phyloP scores from a whole-genome alignment of 768 basidiomycete species.

The Serendipita sp. region DNA sequence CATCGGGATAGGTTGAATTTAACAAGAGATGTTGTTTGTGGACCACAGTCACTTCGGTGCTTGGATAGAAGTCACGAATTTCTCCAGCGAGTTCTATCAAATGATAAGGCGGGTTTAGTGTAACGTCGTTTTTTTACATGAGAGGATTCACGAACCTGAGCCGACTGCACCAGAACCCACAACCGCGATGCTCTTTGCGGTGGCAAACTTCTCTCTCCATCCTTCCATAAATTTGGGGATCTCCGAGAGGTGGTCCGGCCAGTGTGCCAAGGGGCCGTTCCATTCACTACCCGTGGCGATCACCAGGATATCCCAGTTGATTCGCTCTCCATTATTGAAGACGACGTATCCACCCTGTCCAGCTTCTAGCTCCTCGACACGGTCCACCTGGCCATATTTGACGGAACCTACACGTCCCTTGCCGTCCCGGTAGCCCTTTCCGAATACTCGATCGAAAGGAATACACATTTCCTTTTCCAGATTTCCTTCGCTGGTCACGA shows the following conservation, averaged over 20 bases:
- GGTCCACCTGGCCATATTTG: slow-evolving; percentile 12
- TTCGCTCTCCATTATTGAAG: slow-evolving; percentile 31
- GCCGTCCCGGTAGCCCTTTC: slow-evolving; percentile 21
- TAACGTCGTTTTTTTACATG: too few species aligned
- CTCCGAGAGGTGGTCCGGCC: background rate
- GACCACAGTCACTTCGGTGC: slow-evolving; percentile 13
- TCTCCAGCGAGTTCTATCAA: slow-evolving; percentile 12
- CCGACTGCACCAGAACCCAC: slow-evolving; percentile 14
- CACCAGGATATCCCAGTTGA: background rate
- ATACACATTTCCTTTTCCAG: slow-evolving; percentile 33
- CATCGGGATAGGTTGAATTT: slow-evolving; percentile 14
- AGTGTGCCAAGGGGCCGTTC: background rate
- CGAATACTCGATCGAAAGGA: slow-evolving; percentile 35
- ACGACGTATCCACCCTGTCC: slow-evolving; percentile 30
- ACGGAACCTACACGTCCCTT: slow-evolving; percentile 20
- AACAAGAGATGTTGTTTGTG: slow-evolving; percentile 9
- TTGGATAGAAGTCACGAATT: slow-evolving; percentile 12
- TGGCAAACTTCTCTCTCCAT: slow-evolving; percentile 12
- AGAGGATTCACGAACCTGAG: too few species aligned
- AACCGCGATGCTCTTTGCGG: slow-evolving; percentile 11
- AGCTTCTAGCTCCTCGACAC: slow-evolving; percentile 1
- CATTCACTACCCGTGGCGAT: background rate
- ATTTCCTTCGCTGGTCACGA: slow-evolving; percentile 29
- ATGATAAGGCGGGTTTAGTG: too few species aligned
- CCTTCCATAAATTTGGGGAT: background rate